Conservation (phyloP, 805 yeast genomes). For the Candida sithepensis region DNA sequence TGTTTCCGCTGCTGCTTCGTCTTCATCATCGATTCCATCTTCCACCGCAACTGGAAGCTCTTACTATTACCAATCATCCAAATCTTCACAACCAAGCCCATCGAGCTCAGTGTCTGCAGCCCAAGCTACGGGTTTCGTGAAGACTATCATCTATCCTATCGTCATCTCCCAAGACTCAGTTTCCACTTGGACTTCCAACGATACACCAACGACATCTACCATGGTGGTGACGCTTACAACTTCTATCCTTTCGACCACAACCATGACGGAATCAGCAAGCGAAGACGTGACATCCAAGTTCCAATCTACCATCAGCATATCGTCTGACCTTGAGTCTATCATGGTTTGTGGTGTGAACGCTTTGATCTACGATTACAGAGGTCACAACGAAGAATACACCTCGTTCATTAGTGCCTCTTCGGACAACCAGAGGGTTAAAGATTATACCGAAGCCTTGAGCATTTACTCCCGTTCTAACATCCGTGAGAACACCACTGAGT, state of each 20-base stretch:
- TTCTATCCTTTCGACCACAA: neutral
- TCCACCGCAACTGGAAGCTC: too few relatives aligned
- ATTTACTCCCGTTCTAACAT: constrained; percentile 3
- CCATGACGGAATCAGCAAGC: neutral
- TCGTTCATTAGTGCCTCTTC: neutral
- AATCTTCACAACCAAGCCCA: neutral
- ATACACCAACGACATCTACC: neutral
- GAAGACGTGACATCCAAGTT: neutral
- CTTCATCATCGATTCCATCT: neutral
- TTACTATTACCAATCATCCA: too few relatives aligned
- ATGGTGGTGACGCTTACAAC: neutral
- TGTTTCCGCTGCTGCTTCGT: neutral
- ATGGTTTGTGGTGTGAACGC: constrained; percentile 10
- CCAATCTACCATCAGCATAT: neutral
- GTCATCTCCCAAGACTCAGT: neutral
- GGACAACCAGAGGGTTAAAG: neutral
- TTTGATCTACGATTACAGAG: constrained; percentile 2
- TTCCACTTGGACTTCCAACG: neutral
- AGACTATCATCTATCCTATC: neutral
- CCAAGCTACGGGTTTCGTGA: neutral
- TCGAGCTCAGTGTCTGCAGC: neutral
- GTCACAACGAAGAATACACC: neutral
- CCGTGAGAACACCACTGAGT: neutral
- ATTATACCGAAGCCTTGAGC: constrained; percentile 1
- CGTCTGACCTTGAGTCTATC: neutral